phyloP scores from a whole-genome alignment of 768 basidiomycete genomes.

The Mycena alexandri region DNA sequence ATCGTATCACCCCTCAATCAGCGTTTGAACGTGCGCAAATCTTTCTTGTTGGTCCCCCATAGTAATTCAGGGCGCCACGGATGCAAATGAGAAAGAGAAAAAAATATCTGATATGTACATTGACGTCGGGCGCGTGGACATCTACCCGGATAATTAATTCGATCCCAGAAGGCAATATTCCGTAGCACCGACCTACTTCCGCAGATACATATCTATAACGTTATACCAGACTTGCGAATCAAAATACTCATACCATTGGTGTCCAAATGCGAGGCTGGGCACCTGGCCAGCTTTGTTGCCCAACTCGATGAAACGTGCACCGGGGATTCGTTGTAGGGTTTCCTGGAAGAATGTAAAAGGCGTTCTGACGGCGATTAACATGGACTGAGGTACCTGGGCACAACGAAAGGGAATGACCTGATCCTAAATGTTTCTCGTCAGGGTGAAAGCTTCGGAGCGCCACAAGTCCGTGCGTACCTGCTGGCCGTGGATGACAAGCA shows the following conservation, averaged over 20 bases:
- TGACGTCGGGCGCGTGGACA: not conserved
- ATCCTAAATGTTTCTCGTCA: slow-evolving; percentile 36
- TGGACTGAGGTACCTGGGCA: too few species aligned
- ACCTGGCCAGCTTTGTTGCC: slow-evolving; percentile 40
- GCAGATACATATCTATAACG: slow-evolving; percentile 40
- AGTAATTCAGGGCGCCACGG: not conserved
- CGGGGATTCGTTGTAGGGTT: slow-evolving; percentile 37
- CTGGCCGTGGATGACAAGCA: slow-evolving; percentile 27
- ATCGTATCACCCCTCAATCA: not conserved
- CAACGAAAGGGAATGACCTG: slow-evolving; percentile 40
- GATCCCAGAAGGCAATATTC: not conserved
- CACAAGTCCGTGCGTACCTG: not conserved
- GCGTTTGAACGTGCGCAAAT: not conserved
- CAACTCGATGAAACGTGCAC: slow-evolving; percentile 40
- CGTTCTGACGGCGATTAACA: too few species aligned
- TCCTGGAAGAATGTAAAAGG: slow-evolving; percentile 14
- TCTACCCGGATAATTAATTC: not conserved
- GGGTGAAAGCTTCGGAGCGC: not conserved
- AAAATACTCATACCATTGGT: slow-evolving; percentile 47
- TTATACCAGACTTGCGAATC: slow-evolving; percentile 41
- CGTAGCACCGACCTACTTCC: slow-evolving; percentile 6
- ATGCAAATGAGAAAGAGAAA: not conserved
- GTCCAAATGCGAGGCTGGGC: slow-evolving; percentile 45
- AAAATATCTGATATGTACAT: not conserved
- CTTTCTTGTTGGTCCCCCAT: not conserved